Conservation (phyloP, 345 rosid species). For the Mercurialis annua region DNA sequence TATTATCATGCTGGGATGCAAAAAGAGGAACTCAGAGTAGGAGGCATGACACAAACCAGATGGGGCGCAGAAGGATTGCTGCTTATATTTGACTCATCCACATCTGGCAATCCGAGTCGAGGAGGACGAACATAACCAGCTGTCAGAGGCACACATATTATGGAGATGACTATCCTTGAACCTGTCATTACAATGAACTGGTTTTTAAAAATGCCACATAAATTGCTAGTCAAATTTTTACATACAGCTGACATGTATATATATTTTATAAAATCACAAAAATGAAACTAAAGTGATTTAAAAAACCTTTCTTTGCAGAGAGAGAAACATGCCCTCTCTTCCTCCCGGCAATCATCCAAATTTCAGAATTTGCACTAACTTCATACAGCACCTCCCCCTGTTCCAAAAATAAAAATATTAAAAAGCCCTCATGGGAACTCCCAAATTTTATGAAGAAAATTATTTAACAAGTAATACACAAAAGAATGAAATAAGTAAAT, state of each 20-base stretch:
- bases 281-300: conserved; percentile 13
- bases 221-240: not conserved
- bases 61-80: conserved; percentile 71
- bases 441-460: not conserved
- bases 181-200: conserved; percentile 35
- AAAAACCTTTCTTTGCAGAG: conserved; percentile 63
- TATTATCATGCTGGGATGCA: conserved; percentile 55
- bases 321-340: conserved; percentile 83
- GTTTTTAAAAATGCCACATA: not conserved
- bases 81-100: conserved; percentile 68
- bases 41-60: conserved; percentile 86
- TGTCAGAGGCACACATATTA: conserved; percentile 76
- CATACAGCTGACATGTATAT: not conserved
- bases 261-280: not conserved
- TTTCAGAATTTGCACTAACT: conserved; percentile 65
- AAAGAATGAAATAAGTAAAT: not conserved
- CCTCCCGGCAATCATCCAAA: conserved; percentile 99
- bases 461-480: not conserved
- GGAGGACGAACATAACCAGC: conserved; percentile 92
- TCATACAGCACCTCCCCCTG: conserved; percentile 86
- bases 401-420: conserved; percentile 14
- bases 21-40: conserved; percentile 75
- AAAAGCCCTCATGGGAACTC: not conserved
- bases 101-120: conserved; percentile 59
- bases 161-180: conserved; percentile 69